These are phyloP conservation scores for Cardamine occulta DNA, from an alignment of 345 rosid species.

Conservation along the genomic window DNA sequence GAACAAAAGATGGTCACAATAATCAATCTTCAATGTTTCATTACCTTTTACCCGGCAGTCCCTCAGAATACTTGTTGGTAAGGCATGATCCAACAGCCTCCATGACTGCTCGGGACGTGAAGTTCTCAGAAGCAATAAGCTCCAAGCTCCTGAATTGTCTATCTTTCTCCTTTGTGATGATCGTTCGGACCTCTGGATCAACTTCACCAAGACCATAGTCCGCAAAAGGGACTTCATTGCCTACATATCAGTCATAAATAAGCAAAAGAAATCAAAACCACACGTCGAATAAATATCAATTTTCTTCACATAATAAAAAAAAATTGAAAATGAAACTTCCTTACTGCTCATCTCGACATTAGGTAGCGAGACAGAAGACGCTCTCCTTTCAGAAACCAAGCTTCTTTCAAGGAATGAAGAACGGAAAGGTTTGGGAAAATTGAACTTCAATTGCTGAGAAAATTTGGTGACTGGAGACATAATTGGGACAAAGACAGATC, in stretches of 20 bases:
- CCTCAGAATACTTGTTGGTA: constrained; percentile 94
- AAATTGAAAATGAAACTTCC: background rate
- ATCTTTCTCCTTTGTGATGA: constrained; percentile 74
- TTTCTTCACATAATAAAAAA: background rate
- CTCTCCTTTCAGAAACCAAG: constrained; percentile 55
- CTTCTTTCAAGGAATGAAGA: constrained; percentile 52
- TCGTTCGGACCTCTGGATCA: constrained; percentile 73
- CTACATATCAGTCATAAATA: constrained; percentile 41
- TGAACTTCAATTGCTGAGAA: constrained; percentile 51
- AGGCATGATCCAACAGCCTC: constrained; percentile 96
- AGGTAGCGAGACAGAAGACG: constrained; percentile 61
- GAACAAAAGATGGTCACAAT: background rate
- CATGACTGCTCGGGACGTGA: constrained; percentile 94
- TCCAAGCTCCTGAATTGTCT: constrained; percentile 93
- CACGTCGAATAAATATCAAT: background rate
- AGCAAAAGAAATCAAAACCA: background rate
- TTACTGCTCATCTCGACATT: constrained; percentile 58
- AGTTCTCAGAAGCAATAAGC: constrained; percentile 93
- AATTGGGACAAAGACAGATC: constrained; percentile 42
- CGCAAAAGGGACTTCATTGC: constrained; percentile 49
- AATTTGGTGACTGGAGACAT: constrained; percentile 44
- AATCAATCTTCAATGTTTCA: background rate
- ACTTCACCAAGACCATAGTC: constrained; percentile 66
- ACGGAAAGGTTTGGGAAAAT: constrained; percentile 47
- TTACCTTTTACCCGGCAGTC: constrained; percentile 94